Evolutionary conservation across 2,329 filamentous ascomycete species (phyloP).

Genomic region (Colletotrichum gloeosporioides): DNA sequence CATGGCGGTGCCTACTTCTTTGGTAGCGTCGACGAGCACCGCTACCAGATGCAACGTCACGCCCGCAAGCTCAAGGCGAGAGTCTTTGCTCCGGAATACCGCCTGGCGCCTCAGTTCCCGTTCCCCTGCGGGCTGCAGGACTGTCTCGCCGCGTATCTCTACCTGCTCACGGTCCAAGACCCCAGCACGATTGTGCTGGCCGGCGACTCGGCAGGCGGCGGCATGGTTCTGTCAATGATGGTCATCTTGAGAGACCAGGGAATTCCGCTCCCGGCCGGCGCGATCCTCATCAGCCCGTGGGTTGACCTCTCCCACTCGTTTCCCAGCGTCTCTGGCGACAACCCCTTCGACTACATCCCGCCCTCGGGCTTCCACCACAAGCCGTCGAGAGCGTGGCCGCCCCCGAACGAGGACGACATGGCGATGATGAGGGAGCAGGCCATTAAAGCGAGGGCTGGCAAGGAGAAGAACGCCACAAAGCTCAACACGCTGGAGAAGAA

Average conservation of each 20-base stretch:
- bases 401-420: slow-evolving; percentile 81
- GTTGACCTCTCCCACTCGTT: slow-evolving; percentile 96
- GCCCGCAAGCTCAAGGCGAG: slow-evolving; percentile 91
- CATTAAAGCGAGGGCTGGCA: slow-evolving; percentile 39
- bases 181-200: slow-evolving; percentile 85
- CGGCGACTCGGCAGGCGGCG: slow-evolving; percentile 92
- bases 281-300: slow-evolving; percentile 92
- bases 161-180: slow-evolving; percentile 77
- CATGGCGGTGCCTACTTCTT: slow-evolving; percentile 97
- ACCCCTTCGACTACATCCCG: slow-evolving; percentile 86
- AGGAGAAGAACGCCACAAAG: slow-evolving; percentile 25
- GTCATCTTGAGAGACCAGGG: slow-evolving; percentile 83
- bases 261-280: slow-evolving; percentile 85
- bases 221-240: slow-evolving; percentile 84
- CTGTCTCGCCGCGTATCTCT: slow-evolving; percentile 86
- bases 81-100: slow-evolving; percentile 86
- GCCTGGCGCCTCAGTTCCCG: slow-evolving; percentile 90
- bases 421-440: slow-evolving; percentile 56
- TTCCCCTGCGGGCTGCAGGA: slow-evolving; percentile 94
- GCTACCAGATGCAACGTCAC: slow-evolving; percentile 97
- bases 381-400: slow-evolving; percentile 91
- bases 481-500: slow-evolving; percentile 33
- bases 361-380: slow-evolving; percentile 87
- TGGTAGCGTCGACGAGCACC: slow-evolving; percentile 92
- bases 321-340: slow-evolving; percentile 79